Base-by-base conservation (phyloP, 495 filamentous ascomycete species). In the Penicillium lividum region DNA sequence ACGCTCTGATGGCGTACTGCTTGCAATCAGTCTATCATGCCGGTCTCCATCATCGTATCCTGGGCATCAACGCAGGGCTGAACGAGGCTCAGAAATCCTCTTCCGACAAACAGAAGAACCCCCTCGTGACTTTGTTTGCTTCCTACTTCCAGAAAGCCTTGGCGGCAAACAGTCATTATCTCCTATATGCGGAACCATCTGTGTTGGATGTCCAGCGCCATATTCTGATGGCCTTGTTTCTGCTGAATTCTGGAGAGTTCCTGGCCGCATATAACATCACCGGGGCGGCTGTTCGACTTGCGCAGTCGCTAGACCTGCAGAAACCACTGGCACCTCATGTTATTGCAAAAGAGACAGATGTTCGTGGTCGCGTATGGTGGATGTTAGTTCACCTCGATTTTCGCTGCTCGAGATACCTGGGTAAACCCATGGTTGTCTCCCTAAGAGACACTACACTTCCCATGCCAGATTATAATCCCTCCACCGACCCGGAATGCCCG, bases 241-340 rank as follows among this genome's bases (percentile, higher is more conserved):
- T 69, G 15, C 56, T 69, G 7, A 59, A 69, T 30, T 45, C 56
- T 2, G 66, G 64, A 6, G 62, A 72, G 31, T 59, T 69, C n/a
- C 62, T 64, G 11, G 58, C 67, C 9, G 69, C 71, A 13, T 72
- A 74, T 59, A 71, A 71, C 46, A 69, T 74, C 52, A 65, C 68
- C 9, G 69, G 71, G 1, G 53, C 68, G 3, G 71, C 65, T 16
- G 36, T 69, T 8, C 61, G 71, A n/a, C 66, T 68, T 28, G 61
- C 69, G 27, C 71, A 72, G 46, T 64, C 65, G 0, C 61, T 73
- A 4, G 63, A 70, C 49, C 42, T 57, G 8, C 54, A 49, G 25
- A 46, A 58, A 18, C 38, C 60, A 16, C 31, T 4, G 4, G 13
- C 46, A 15, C 11, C 27, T 16, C 28, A 1, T 7, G 4, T 31